Conservation (phyloP, 2,329 filamentous ascomycete species). For the Calonectria henricotiae region DNA sequence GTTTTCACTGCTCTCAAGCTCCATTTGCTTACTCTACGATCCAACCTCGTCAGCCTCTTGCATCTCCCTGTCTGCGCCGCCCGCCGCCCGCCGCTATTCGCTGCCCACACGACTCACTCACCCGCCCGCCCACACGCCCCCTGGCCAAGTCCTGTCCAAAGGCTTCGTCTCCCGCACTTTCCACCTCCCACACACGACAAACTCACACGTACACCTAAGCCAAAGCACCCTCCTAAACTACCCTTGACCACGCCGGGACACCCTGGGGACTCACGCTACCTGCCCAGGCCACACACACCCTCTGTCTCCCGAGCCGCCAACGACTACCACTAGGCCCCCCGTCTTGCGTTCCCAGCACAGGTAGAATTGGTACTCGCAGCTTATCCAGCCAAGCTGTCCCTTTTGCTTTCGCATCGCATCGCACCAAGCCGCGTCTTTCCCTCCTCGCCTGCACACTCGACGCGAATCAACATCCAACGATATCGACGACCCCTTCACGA, state of each 20-base stretch:
- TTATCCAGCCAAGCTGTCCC: conserved; percentile 52
- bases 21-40: neutral
- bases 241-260: conserved; percentile 28
- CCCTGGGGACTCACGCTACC: conserved; percentile 20
- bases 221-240: conserved; percentile 4
- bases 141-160: conserved; percentile 21
- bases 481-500: conserved; percentile 36
- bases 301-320: conserved; percentile 28
- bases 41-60: conserved; percentile 26
- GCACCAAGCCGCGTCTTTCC: conserved; percentile 38
- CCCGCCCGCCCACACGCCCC: conserved; percentile 7
- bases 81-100: conserved; percentile 27
- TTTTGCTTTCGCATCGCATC: conserved; percentile 46
- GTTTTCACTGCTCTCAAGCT: neutral
- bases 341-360: conserved; percentile 41
- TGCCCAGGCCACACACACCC: conserved; percentile 19
- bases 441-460: conserved; percentile 29
- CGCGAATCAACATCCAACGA: conserved; percentile 34
- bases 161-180: conserved; percentile 24
- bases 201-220: conserved; percentile 14
- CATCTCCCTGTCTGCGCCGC: conserved; percentile 25
- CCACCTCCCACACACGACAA: conserved; percentile 13
- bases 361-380: conserved; percentile 26
- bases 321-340: conserved; percentile 41
- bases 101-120: conserved; percentile 22